A percentile compares a stretch with the other conserved stretches of the same genome.
Conservation (phyloP, 371 early-diverging fungal species). For the Mucor racemosus region DNA sequence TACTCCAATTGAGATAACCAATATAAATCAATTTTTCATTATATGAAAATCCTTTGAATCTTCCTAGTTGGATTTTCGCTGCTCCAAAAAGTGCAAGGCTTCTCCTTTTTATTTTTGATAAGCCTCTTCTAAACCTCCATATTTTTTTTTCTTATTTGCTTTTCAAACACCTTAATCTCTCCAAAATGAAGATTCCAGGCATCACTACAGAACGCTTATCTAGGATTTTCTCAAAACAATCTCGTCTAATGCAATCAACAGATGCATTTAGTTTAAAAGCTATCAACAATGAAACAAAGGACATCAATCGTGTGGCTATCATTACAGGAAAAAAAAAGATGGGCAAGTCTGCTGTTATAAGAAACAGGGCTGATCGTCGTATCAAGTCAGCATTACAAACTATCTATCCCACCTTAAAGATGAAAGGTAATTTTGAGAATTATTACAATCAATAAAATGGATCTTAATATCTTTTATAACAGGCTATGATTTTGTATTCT, state of each 20-base stretch:
- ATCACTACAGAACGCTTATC: constrained; percentile 12
- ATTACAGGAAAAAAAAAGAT: constrained; percentile 33
- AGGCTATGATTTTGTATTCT: constrained; percentile 33
- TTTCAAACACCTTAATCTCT: too few relatives aligned
- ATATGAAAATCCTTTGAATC: too few relatives aligned
- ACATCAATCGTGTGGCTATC: constrained; percentile 14
- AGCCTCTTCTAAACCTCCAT: too few relatives aligned
- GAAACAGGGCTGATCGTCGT: constrained; percentile 32
- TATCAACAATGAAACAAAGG: not conserved
- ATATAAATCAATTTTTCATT: too few relatives aligned
- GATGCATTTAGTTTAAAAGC: constrained; percentile 19
- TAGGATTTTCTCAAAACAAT: not conserved
- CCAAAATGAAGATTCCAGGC: constrained; percentile 30
- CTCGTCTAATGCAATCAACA: not conserved
- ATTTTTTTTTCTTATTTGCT: too few relatives aligned
- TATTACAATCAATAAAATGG: not conserved
- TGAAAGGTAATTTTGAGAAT: not conserved
- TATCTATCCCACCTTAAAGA: constrained; percentile 13
- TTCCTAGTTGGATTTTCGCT: too few relatives aligned
- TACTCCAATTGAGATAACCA: too few relatives aligned
- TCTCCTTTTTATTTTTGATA: too few relatives aligned
- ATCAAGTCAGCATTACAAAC: constrained; percentile 23
- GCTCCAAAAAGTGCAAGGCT: too few relatives aligned
- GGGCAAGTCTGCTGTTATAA: constrained; percentile 32
- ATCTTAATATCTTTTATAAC: not conserved